Conservation (phyloP, 352 stramenopile species). For the Phytopythium aichiense region DNA sequence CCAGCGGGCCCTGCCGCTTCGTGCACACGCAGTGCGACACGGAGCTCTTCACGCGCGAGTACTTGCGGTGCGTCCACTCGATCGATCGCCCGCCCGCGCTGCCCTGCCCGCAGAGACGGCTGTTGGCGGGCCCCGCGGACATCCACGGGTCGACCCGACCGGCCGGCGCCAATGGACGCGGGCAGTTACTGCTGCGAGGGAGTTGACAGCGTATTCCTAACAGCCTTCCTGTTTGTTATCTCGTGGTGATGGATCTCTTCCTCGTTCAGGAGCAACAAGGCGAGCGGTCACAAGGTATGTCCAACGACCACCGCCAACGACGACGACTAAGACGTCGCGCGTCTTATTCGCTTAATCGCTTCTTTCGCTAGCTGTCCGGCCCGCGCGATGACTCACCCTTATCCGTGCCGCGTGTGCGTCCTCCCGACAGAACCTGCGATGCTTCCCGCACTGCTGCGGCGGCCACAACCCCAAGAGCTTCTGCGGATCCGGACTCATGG, state of each 20-base stretch:
- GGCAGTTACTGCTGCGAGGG: neutral
- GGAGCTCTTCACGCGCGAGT: constrained; percentile 69
- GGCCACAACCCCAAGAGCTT: constrained; percentile 86
- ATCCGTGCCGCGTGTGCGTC: neutral
- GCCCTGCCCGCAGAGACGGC: too few relatives aligned
- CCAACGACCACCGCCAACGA: too few relatives aligned
- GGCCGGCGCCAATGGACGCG: neutral
- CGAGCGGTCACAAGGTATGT: constrained; percentile 68
- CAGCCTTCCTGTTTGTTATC: neutral
- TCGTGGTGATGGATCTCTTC: constrained; percentile 4
- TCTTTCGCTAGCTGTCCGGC: constrained; percentile 2
- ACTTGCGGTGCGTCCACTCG: constrained; percentile 42
- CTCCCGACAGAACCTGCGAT: constrained; percentile 54
- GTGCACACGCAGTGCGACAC: constrained; percentile 72
- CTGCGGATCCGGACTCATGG: constrained; percentile 69
- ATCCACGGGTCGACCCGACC: neutral
- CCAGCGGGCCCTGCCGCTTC: constrained; percentile 29
- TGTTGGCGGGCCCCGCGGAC: too few relatives aligned
- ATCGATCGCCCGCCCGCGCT: too few relatives aligned
- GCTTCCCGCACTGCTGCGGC: constrained; percentile 81
- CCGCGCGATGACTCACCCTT: neutral
- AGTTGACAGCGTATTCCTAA: neutral
- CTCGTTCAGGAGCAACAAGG: constrained; percentile 73
- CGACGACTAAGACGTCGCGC: neutral
- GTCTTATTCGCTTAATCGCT: neutral